Evolutionary conservation across 139 green algal genomes (phyloP).

Genomic region (Chlamydomonas schloesseri): DNA sequence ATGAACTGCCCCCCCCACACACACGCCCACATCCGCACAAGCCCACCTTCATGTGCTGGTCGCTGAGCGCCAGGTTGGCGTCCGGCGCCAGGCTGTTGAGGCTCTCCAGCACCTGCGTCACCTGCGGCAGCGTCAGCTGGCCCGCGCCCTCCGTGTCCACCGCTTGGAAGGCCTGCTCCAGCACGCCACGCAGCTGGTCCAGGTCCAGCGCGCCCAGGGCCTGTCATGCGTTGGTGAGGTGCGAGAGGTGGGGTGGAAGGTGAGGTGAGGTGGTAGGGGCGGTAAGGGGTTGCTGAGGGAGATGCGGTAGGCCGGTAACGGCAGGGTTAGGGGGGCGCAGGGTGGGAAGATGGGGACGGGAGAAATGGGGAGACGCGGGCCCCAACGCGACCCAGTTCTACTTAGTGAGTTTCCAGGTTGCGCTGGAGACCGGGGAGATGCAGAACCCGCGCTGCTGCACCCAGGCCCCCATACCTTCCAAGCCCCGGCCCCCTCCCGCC

Average conservation of each 20-base stretch:
- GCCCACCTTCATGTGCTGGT: slow-evolving; percentile 54
- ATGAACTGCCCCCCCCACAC: too few species aligned
- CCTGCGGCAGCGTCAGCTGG: slow-evolving; percentile 41
- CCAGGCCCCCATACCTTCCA: too few species aligned
- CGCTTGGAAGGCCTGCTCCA: slow-evolving; percentile 38
- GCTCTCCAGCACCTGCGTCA: slow-evolving; percentile 49
- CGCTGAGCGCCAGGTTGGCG: slow-evolving; percentile 18
- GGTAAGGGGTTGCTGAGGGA: background rate
- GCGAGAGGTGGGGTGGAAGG: background rate
- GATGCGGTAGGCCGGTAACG: too few species aligned
- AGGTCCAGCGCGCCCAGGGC: slow-evolving; percentile 53
- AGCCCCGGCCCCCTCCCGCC: too few species aligned
- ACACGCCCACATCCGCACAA: background rate
- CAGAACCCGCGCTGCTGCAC: too few species aligned
- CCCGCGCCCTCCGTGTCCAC: slow-evolving; percentile 40
- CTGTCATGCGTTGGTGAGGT: background rate
- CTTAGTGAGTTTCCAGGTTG: too few species aligned
- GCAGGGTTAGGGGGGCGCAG: too few species aligned
- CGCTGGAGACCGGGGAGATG: too few species aligned
- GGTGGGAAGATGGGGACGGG: too few species aligned
- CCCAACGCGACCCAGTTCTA: too few species aligned
- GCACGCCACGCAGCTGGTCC: slow-evolving; percentile 35
- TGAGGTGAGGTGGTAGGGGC: background rate
- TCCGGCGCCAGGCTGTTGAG: slow-evolving; percentile 47
- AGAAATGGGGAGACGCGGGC: too few species aligned